A percentile compares a stretch with the other conserved stretches of the same genome.
Conservation (phyloP, 352 stramenopile genomes). For the Pythium biforme region DNA sequence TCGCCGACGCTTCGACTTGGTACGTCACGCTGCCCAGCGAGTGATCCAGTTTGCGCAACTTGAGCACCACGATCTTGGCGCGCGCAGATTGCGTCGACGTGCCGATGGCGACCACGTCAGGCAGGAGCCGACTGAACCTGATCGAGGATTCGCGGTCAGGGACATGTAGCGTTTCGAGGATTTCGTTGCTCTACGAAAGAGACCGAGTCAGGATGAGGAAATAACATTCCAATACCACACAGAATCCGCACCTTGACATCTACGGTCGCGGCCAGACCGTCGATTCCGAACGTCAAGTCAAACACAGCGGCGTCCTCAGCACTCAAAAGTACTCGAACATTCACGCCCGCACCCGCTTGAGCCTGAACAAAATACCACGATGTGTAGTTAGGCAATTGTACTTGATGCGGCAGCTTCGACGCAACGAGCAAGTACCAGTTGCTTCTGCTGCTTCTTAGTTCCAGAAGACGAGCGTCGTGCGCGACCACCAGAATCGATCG, state of each 20-base stretch:
- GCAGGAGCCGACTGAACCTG: conserved; percentile 43
- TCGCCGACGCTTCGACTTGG: conserved; percentile 42
- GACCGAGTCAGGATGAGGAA: not conserved
- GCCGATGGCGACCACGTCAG: conserved; percentile 55
- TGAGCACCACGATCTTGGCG: conserved; percentile 56
- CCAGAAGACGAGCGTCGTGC: conserved; percentile 2
- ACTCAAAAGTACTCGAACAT: conserved; percentile 55
- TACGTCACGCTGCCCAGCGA: conserved; percentile 40
- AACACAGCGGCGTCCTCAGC: conserved; percentile 56
- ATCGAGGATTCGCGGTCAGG: conserved; percentile 32
- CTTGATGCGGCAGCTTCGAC: not conserved
- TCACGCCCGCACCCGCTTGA: conserved; percentile 19
- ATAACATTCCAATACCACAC: not conserved
- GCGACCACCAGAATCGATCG: conserved; percentile 22
- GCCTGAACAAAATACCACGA: not conserved
- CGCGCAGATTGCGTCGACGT: conserved; percentile 49
- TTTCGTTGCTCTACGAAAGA: conserved; percentile 41
- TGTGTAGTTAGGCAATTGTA: not conserved
- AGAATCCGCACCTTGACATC: conserved; percentile 49
- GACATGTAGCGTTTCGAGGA: conserved; percentile 44
- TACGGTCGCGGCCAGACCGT: conserved; percentile 59
- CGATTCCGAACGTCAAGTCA: conserved; percentile 61
- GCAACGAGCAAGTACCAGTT: conserved; percentile 22
- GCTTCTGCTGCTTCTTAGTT: not conserved
- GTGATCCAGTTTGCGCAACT: conserved; percentile 35